A percentile compares a stretch with the other conserved stretches of the same genome.
Conservation (phyloP, 2,329 filamentous ascomycete species). For the Monilinia aucupariae region DNA sequence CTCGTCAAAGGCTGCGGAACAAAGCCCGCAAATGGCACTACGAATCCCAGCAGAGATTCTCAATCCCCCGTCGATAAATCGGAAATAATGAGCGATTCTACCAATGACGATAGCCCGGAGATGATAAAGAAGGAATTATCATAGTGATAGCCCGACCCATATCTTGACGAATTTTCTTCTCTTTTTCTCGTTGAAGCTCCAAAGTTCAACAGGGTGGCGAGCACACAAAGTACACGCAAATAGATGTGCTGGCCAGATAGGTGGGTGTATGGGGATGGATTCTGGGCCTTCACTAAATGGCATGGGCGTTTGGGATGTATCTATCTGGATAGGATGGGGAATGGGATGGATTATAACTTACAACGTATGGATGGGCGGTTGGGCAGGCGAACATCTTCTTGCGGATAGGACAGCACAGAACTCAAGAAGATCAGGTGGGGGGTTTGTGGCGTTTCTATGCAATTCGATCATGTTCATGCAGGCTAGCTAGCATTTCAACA, state of each 20-base stretch:
- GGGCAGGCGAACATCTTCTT: background rate
- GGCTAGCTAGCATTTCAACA: background rate
- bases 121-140: conserved; percentile 30
- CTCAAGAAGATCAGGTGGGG: conserved; percentile 2
- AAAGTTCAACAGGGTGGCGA: background rate
- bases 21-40: conserved; percentile 19
- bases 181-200: background rate
- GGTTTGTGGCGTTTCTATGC: conserved; percentile 2
- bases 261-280: background rate
- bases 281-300: conserved; percentile 4
- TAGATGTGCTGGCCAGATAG: background rate
- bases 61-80: conserved; percentile 32
- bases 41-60: conserved; percentile 26
- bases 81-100: conserved; percentile 33
- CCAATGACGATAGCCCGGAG: conserved; percentile 27
- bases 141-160: background rate
- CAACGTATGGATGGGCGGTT: conserved; percentile 3
- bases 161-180: background rate
- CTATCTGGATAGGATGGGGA: background rate
- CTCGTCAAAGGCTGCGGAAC: conserved; percentile 64
- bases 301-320: conserved; percentile 10
- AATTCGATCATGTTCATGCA: background rate
- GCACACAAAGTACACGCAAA: background rate
- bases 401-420: background rate
- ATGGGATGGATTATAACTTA: background rate